These are phyloP conservation scores for Breynia disticha DNA, from an alignment of 441 rosid species.

Conservation along the genomic window DNA sequence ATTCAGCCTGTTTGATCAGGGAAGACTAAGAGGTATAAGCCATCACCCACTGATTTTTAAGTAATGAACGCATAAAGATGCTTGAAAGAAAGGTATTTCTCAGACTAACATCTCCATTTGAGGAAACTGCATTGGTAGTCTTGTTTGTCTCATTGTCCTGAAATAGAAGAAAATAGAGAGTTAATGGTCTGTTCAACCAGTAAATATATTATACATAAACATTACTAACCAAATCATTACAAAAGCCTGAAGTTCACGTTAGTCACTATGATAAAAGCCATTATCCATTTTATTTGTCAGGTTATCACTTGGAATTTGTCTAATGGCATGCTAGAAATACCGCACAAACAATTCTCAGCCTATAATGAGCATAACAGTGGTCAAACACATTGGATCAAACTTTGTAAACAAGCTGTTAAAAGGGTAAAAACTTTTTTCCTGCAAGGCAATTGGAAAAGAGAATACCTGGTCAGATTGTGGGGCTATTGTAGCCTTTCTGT, in stretches of 20 bases:
- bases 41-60: too few species aligned
- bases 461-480: constrained; percentile 77
- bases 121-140: constrained; percentile 29
- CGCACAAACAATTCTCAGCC: neutral
- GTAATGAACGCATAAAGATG: constrained; percentile 10
- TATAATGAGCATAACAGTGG: too few species aligned
- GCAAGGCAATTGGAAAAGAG: constrained; percentile 14
- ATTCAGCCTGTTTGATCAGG: constrained; percentile 44
- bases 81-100: constrained; percentile 15
- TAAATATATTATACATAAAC: too few species aligned
- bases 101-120: constrained; percentile 49
- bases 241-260: neutral
- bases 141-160: constrained; percentile 61
- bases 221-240: neutral
- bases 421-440: neutral
- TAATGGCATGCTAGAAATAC: neutral
- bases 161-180: constrained; percentile 11
- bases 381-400: too few species aligned
- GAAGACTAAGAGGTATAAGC: constrained; percentile 2
- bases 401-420: neutral
- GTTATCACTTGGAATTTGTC: neutral
- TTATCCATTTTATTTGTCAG: too few species aligned
- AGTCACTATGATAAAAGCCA: neutral
- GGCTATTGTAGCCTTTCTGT: constrained; percentile 72
- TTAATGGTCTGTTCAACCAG: neutral